Percentiles rank a stretch among this genome's conserved stretches.
These are phyloP conservation scores for Cephalotrichum gorgonifer DNA, from an alignment of 2,329 filamentous ascomycete species.

Conservation along the genomic window DNA sequence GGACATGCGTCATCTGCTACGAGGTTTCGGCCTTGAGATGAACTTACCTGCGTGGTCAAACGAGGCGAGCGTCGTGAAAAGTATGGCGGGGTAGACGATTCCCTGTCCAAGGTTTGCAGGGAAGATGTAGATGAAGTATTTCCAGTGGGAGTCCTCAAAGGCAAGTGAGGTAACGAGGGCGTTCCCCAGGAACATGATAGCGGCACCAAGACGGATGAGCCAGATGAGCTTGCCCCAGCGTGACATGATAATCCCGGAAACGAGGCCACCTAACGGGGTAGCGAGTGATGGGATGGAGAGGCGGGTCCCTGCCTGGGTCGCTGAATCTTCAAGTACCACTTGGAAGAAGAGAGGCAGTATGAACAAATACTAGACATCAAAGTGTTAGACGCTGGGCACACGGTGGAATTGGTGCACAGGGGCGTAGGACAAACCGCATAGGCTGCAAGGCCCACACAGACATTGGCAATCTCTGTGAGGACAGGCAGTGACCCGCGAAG, in stretches of 20 bases:
- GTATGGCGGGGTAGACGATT: conserved; percentile 44
- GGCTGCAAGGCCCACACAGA: conserved; percentile 46
- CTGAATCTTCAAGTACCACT: conserved; percentile 45
- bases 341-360: conserved; percentile 62
- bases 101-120: conserved; percentile 50
- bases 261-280: conserved; percentile 44
- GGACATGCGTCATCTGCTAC: no score
- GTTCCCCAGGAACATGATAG: conserved; percentile 44
- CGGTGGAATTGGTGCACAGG: neutral
- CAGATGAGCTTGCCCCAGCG: conserved; percentile 40
- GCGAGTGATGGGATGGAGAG: conserved; percentile 54
- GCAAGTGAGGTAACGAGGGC: conserved; percentile 36
- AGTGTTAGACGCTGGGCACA: neutral
- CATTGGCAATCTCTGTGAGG: conserved; percentile 39
- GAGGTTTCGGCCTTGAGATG: no score
- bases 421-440: conserved; percentile 2
- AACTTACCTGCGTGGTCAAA: conserved; percentile 50
- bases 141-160: conserved; percentile 38
- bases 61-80: conserved; percentile 52
- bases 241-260: conserved; percentile 49
- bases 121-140: conserved; percentile 47
- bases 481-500: conserved; percentile 40
- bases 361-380: conserved; percentile 35
- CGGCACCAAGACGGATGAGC: conserved; percentile 38
- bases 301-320: conserved; percentile 46